phyloP scores from a whole-genome alignment of 257 asterid species.

The Handroanthus guayacan region DNA sequence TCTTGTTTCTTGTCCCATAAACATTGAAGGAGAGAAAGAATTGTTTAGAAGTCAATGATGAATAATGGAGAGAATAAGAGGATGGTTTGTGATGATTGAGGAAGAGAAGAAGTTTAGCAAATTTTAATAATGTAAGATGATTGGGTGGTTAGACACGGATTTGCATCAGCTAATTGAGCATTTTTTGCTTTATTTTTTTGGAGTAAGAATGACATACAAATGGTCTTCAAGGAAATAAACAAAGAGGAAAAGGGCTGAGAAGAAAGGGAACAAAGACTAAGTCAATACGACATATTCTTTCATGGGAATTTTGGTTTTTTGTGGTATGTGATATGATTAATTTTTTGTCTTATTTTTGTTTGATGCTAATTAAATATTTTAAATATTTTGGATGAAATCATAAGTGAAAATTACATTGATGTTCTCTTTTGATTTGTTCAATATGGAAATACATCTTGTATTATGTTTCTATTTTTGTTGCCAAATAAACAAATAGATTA shows the following conservation, averaged over 20 bases:
- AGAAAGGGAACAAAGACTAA: conserved; percentile 44
- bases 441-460: too few relatives aligned
- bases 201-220: conserved; percentile 29
- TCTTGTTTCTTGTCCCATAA: conserved; percentile 58
- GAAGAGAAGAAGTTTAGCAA: conserved; percentile 27
- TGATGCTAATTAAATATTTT: too few relatives aligned
- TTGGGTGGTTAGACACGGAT: conserved; percentile 47
- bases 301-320: conserved; percentile 6
- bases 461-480: too few relatives aligned
- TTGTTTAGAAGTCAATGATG: conserved; percentile 44
- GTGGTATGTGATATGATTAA: not conserved
- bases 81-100: conserved; percentile 38
- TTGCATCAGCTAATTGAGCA: conserved; percentile 48
- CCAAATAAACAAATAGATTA: too few relatives aligned
- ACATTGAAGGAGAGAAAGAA: not conserved
- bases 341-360: too few relatives aligned
- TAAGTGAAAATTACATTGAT: too few relatives aligned
- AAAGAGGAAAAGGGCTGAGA: conserved; percentile 24
- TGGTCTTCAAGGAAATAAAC: conserved; percentile 41
- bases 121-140: conserved; percentile 39
- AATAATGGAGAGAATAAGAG: conserved; percentile 4
- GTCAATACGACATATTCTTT: conserved; percentile 37
- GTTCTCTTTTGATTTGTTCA: too few relatives aligned
- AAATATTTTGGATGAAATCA: too few relatives aligned
- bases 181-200: not conserved